Evolutionary conservation across 768 basidiomycete species (phyloP).

Genomic region (Termitomyces sp.): DNA sequence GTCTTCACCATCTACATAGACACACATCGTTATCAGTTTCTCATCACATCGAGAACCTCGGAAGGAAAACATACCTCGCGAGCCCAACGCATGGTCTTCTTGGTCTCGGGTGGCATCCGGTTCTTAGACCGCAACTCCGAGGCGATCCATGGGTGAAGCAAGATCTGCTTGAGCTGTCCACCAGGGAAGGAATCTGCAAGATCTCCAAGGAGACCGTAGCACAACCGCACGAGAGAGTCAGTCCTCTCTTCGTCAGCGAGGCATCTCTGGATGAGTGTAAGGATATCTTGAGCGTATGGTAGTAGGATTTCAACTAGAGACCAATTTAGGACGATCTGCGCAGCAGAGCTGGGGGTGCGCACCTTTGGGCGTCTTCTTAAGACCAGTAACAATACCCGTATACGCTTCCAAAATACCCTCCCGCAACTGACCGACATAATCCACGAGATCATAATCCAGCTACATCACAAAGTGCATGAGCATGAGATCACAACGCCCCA

Average conservation of each 20-base stretch:
- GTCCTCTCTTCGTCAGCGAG: constrained; percentile 78
- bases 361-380: constrained; percentile 85
- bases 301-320: constrained; percentile 48
- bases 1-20: constrained; percentile 65
- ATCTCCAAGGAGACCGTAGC: constrained; percentile 88
- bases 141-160: constrained; percentile 79
- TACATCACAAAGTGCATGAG: constrained; percentile 13
- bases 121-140: constrained; percentile 67
- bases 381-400: constrained; percentile 86
- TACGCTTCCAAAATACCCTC: constrained; percentile 98
- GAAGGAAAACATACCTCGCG: constrained; percentile 60
- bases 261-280: constrained; percentile 78
- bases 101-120: constrained; percentile 71
- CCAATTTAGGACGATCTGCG: background rate
- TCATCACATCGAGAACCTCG: background rate
- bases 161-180: constrained; percentile 73
- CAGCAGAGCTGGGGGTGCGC: constrained; percentile 4
- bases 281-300: constrained; percentile 64
- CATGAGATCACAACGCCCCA: constrained; percentile 5
- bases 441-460: constrained; percentile 87
- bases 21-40: constrained; percentile 1
- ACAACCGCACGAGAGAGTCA: constrained; percentile 68
- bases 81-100: constrained; percentile 91
- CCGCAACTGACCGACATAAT: constrained; percentile 85
- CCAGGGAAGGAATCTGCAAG: constrained; percentile 83